Evolutionary conservation across 768 basidiomycete species (phyloP).

Genomic region (Podaxis sp.): DNA sequence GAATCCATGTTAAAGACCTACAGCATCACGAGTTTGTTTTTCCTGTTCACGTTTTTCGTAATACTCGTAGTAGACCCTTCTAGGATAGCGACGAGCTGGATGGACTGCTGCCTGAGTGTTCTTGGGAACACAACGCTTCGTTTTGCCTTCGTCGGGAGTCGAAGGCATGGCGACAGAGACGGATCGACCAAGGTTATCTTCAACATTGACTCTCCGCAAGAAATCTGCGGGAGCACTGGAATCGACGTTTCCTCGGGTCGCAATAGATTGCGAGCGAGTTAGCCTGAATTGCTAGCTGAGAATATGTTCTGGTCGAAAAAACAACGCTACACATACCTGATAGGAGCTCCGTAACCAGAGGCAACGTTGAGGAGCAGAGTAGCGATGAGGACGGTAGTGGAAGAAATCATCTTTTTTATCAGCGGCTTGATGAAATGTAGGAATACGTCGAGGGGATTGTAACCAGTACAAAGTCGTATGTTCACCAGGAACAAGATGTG

Average conservation of each 20-base stretch:
- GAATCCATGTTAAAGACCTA: not conserved
- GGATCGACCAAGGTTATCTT: conserved; percentile 22
- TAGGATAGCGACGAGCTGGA: conserved; percentile 11
- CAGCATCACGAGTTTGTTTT: not conserved
- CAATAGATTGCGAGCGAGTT: conserved; percentile 25
- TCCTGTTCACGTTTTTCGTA: conserved; percentile 14
- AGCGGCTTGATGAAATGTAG: conserved; percentile 18
- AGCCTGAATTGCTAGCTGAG: conserved; percentile 22
- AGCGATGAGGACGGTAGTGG: conserved; percentile 35
- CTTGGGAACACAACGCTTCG: not conserved
- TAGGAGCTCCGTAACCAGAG: conserved; percentile 36
- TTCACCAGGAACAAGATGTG: conserved; percentile 26
- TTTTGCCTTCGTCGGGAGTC: conserved; percentile 8
- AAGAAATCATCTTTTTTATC: conserved; percentile 40
- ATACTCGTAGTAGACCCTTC: conserved; percentile 13
- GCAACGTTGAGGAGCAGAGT: conserved; percentile 39
- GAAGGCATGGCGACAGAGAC: conserved; percentile 4
- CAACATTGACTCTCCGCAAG: conserved; percentile 30
- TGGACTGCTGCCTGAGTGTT: not conserved
- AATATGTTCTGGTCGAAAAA: not conserved
- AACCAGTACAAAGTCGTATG: conserved; percentile 25
- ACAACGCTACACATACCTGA: conserved; percentile 29
- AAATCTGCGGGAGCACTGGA: conserved; percentile 22
- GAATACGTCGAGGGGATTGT: conserved; percentile 24
- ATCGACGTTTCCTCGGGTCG: conserved; percentile 26